phyloP scores from a whole-genome alignment of 306 rosid genomes.

The Dryas drummondii region DNA sequence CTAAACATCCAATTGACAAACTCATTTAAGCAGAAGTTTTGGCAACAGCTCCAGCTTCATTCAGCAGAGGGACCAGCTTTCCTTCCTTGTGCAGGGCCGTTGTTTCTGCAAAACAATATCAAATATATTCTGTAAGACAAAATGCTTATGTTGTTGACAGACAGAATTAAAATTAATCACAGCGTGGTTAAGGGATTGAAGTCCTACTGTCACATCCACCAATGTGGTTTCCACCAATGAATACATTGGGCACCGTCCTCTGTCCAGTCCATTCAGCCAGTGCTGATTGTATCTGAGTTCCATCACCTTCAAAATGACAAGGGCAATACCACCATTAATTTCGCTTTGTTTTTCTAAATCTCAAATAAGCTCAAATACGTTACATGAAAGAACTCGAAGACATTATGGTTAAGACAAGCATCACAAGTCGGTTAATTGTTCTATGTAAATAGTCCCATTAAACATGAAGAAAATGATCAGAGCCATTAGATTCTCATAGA shows the following conservation, averaged over 20 bases:
- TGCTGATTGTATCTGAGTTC: slow-evolving; percentile 65
- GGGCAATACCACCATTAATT: slow-evolving; percentile 11
- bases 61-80: slow-evolving; percentile 64
- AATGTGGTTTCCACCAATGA: slow-evolving; percentile 80
- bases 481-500: not conserved
- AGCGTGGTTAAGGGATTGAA: not conserved
- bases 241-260: slow-evolving; percentile 89
- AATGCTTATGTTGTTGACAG: too few species aligned
- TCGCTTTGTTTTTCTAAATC: not conserved
- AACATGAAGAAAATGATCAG: too few species aligned
- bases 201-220: slow-evolving; percentile 91
- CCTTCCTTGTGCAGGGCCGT: slow-evolving; percentile 52
- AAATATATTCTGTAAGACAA: not conserved
- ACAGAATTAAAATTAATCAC: not conserved
- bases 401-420: too few species aligned
- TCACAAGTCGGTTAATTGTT: too few species aligned
- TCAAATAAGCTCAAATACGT: not conserved
- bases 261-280: slow-evolving; percentile 69
- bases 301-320: slow-evolving; percentile 65
- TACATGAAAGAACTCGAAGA: too few species aligned
- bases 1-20: not conserved
- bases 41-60: slow-evolving; percentile 63
- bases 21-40: slow-evolving; percentile 33
- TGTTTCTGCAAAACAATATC: slow-evolving; percentile 51
- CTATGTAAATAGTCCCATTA: too few species aligned